Base-by-base conservation (phyloP, 768 basidiomycete species). In the Russula earlei region DNA sequence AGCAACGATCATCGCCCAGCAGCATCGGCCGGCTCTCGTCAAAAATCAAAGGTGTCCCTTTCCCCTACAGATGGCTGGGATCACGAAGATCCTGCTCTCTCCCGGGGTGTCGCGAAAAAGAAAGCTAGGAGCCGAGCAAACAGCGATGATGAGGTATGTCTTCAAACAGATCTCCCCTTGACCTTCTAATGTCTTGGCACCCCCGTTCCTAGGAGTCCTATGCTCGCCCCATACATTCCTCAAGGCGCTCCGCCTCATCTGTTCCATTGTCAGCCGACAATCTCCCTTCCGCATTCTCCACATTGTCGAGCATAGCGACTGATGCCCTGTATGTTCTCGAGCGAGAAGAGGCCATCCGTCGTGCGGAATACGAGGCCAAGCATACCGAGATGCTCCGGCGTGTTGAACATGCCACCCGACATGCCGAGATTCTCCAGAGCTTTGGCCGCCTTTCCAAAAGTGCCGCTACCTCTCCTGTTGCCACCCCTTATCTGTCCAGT, bases 261-360 rank as follows among this genome's bases (percentile, higher is more conserved):
- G 65, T 66, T 22, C 54, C 68, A 15, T 63, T 64, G 56, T 56
- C 62, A 15, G 51, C 66, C 29, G 67, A 70, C 43, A 52, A 61
- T 53, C 58, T 63, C 54, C 54, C 63, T 33, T 65, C 66, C 49
- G 64, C 64, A 49, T 63, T 88, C 63, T 79, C 80, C n/a, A 76
- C 85, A 1, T 69, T 89, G 19, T 85, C 85, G 43, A 84, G 73
- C 29, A 73, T 87, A 19, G 92, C 93, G 3, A 85, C 94, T 71
- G 91, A 91, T 55, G 91, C 96, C 66, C 78, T 98, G 8, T 85
- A 88, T 64, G 83, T 85, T 62, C 82, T 98, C 29, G 94, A 98
- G 67, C 84, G 84, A 37, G 79, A 84, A 57, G 94, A 96, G 68
- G 75, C 75, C 4, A 76, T 81, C 52, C 74, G 83, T 24, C 74